Percentiles rank a stretch among this genome's conserved stretches.
These are phyloP conservation scores for Exidia glandulosa DNA, from an alignment of 768 basidiomycete genomes.

Conservation along the genomic window DNA sequence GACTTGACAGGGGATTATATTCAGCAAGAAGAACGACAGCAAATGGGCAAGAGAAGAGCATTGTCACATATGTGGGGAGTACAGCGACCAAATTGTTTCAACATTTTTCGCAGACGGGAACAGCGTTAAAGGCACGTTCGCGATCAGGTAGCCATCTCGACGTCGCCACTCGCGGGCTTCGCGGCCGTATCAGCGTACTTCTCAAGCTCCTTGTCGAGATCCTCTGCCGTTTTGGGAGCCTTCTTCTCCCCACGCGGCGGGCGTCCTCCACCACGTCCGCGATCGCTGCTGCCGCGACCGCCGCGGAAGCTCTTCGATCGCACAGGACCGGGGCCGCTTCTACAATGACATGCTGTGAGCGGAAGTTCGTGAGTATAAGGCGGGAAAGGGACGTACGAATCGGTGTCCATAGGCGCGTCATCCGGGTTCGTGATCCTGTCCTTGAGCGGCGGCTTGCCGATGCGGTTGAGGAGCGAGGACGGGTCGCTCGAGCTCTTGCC, in stretches of 20 bases:
- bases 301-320: conserved; percentile 25
- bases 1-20: too few species aligned
- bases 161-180: background rate
- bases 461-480: conserved; percentile 60
- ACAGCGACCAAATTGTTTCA: too few species aligned
- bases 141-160: conserved; percentile 5
- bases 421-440: conserved; percentile 32
- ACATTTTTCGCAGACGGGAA: too few species aligned
- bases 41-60: too few species aligned
- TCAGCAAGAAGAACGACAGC: too few species aligned
- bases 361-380: background rate
- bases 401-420: background rate
- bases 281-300: conserved; percentile 17
- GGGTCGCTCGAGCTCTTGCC: conserved; percentile 34
- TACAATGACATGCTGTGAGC: conserved; percentile 26
- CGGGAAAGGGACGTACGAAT: conserved; percentile 16
- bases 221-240: conserved; percentile 58
- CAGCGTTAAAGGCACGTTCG: too few species aligned
- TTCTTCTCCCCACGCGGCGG: conserved; percentile 23
- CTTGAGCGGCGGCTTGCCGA: conserved; percentile 61
- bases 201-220: conserved; percentile 82
- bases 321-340: conserved; percentile 19
- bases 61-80: too few species aligned
- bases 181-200: conserved; percentile 14
- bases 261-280: conserved; percentile 12